Conservation (phyloP, 2,329 filamentous ascomycete genomes). For the Malbranchea cinnamomea region DNA sequence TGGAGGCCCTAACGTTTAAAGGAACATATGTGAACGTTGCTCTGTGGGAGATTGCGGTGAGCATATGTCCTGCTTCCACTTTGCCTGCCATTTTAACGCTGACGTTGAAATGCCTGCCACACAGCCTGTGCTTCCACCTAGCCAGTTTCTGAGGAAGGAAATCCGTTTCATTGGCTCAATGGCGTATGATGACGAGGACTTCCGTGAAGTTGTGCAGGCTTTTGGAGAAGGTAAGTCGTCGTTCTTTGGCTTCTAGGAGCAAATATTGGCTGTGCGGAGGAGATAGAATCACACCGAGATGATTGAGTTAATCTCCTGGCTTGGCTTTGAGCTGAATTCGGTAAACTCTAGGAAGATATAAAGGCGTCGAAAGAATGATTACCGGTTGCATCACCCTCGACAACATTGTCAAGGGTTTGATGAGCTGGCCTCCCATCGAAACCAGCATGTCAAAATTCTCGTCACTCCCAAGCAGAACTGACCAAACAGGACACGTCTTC, state of each 20-base stretch:
- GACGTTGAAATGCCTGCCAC: not conserved
- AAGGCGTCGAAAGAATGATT: conserved; percentile 19
- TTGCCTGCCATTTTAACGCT: conserved; percentile 9
- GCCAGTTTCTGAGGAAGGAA: conserved; percentile 17
- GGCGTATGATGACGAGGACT: conserved; percentile 19
- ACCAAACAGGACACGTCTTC: too few relatives aligned
- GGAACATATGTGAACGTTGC: conserved; percentile 22
- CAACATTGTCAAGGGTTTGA: conserved; percentile 20
- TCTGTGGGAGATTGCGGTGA: conserved; percentile 18
- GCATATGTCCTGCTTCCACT: conserved; percentile 3
- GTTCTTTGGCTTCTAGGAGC: too few relatives aligned
- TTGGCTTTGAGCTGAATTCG: not conserved
- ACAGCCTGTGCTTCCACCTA: conserved; percentile 15
- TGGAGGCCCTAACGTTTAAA: conserved; percentile 16
- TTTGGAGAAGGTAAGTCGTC: conserved; percentile 16
- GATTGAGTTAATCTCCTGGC: not conserved
- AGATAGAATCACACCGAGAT: too few relatives aligned
- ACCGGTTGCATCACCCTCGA: conserved; percentile 20
- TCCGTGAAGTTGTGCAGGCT: conserved; percentile 19
- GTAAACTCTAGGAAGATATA: conserved; percentile 15
- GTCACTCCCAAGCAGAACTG: conserved; percentile 16
- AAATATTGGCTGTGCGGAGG: too few relatives aligned
- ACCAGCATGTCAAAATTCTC: conserved; percentile 23
- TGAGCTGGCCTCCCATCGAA: conserved; percentile 18
- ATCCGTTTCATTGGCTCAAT: conserved; percentile 16